Evolutionary conservation across 805 yeast species (phyloP), one percentile per base, ranked within the genome.

Genomic region (Candida taoyuanica): DNA sequence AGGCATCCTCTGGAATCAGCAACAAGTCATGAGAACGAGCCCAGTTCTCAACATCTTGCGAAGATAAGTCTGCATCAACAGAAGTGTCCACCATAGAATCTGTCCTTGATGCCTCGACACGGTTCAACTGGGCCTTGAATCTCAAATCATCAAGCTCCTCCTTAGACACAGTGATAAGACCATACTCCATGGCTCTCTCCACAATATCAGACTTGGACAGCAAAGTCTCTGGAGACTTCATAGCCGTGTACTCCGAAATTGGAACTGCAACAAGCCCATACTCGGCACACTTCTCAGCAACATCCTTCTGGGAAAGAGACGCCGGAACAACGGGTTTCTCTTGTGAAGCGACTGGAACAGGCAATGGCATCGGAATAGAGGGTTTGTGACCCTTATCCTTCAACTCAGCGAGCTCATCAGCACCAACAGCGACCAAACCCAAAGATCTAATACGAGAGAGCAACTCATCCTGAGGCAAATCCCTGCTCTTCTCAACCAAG

Each of bases 1-100:
- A 81, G 2, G 78, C 65, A n/a, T 68, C 56, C 35, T 67, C 68
- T 1, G 91, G 85, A 29, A 84, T 66, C 35, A 76, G 67, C 47
- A 81, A 52, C 34, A 72, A 50, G 3, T 79, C 81, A 35, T 64
- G 55, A 12, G 61, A 52, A 35, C 60, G 65, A 5, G 81, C 83
- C 47, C 46, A 42, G 11, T n/a, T 31, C 28, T 42, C 45, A 26
- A 42, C 43, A 27, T 38, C 45, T 16, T 33, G 42, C 16, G 42
- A 15, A 3, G 42, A 33, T 21, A 37, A 19, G 4, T 33, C 39
- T 13, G 34, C 21, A 7, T n/a, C 18, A 2, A 11, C 36, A 9
- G 28, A 14, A n/a, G 35, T 7, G 7, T 17, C 31, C 7, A 27
- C 31, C 5, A 20, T 29, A 20, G n/a, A 3, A 17, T 38, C 46